phyloP scores from a whole-genome alignment of 2,329 filamentous ascomycete species.

The Fusarium succisae region DNA sequence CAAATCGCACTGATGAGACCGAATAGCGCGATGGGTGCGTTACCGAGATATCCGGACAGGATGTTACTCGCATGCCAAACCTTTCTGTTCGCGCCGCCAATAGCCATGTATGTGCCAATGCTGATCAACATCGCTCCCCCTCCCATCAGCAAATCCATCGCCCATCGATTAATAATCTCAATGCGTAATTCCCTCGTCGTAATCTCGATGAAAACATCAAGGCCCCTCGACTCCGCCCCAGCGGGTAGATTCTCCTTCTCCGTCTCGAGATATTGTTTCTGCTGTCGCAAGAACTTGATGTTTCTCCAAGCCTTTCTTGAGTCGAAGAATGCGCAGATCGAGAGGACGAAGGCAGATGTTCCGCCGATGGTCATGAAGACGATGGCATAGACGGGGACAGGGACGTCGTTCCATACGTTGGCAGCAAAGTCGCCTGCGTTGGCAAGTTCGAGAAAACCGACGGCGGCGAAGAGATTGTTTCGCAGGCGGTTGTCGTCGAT shows the following conservation, averaged over 20 bases:
- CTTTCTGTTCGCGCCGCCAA: slow-evolving; percentile 54
- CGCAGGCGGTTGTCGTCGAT: slow-evolving; percentile 32
- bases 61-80: slow-evolving; percentile 61
- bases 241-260: slow-evolving; percentile 20
- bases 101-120: slow-evolving; percentile 63
- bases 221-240: slow-evolving; percentile 20
- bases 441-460: slow-evolving; percentile 64
- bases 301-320: slow-evolving; percentile 56
- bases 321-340: slow-evolving; percentile 58
- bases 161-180: slow-evolving; percentile 60
- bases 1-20: slow-evolving; percentile 60
- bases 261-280: slow-evolving; percentile 48
- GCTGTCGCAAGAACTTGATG: slow-evolving; percentile 54
- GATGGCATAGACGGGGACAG: slow-evolving; percentile 58
- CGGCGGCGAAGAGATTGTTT: slow-evolving; percentile 45
- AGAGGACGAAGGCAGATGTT: slow-evolving; percentile 55
- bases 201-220: slow-evolving; percentile 54
- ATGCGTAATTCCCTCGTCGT: slow-evolving; percentile 60
- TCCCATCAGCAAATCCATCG: slow-evolving; percentile 62
- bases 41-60: slow-evolving; percentile 65
- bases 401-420: slow-evolving; percentile 65
- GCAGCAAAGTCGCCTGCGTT: slow-evolving; percentile 67
- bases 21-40: slow-evolving; percentile 58
- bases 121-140: slow-evolving; percentile 60
- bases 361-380: slow-evolving; percentile 64